Evolutionary conservation across 2,329 filamentous ascomycete species (phyloP).

Genomic region (Sporothrix mexicana): DNA sequence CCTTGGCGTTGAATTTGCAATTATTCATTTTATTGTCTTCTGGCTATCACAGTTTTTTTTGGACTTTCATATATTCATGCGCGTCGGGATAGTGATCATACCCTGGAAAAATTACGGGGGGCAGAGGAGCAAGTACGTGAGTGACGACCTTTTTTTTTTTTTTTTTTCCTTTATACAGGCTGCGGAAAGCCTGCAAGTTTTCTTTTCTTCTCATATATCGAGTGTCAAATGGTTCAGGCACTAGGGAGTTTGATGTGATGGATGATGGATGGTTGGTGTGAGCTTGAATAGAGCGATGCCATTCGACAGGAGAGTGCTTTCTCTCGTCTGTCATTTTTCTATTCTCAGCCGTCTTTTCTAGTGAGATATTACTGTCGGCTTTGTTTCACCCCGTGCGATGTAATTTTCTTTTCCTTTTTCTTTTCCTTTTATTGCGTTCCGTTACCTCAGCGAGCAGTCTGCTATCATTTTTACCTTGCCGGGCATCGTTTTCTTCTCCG

Average conservation of each 20-base stretch:
- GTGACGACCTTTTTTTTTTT: background rate
- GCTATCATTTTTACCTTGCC: background rate
- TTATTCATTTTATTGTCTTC: slow-evolving; percentile 32
- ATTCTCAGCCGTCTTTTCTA: background rate
- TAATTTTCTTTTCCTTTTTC: background rate
- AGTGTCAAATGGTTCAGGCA: background rate
- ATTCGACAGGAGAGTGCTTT: background rate
- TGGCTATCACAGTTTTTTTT: slow-evolving; percentile 21
- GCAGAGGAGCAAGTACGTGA: background rate
- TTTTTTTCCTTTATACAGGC: background rate
- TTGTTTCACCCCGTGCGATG: too few relatives aligned
- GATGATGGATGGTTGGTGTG: background rate
- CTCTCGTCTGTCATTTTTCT: background rate
- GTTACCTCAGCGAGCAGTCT: too few relatives aligned
- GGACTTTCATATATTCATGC: background rate
- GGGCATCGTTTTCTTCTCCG: background rate
- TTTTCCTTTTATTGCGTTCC: background rate
- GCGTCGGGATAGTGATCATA: background rate
- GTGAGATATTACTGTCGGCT: background rate
- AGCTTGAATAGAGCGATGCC: background rate
- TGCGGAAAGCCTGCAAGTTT: background rate
- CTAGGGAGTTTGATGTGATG: background rate
- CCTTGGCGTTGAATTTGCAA: slow-evolving; percentile 20
- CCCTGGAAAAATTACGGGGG: slow-evolving; percentile 1
- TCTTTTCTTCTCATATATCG: background rate